A percentile compares a stretch with the other conserved stretches of the same genome.
These are phyloP conservation scores for Fragaria vesca DNA, from an alignment of 306 rosid genomes.

Conservation along the genomic window DNA sequence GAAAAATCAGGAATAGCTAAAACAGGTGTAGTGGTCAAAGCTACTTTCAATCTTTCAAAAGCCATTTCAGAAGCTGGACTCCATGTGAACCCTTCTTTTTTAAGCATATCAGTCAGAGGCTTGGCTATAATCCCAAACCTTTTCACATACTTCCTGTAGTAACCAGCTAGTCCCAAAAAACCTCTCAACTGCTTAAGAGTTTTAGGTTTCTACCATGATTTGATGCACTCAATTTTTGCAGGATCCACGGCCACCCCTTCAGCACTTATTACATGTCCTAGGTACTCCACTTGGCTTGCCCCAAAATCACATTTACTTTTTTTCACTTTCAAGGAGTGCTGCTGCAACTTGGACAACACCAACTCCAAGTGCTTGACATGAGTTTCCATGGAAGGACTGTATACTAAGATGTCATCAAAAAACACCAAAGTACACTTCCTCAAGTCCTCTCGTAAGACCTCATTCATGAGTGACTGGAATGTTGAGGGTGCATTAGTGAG, in stretches of 20 bases:
- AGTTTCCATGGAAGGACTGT: no score
- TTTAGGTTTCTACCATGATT: neutral
- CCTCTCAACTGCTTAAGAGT: neutral
- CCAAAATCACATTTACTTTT: neutral
- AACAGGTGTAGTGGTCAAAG: neutral
- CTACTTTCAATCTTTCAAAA: neutral
- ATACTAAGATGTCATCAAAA: no score
- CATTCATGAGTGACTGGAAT: no score
- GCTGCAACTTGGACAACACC: no score
- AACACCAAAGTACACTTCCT: no score
- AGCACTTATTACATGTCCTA: neutral
- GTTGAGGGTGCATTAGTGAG: no score
- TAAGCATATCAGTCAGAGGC: no score
- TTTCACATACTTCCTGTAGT: no score
- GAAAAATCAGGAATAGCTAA: neutral
- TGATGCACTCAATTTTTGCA: neutral
- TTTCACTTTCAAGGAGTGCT: no score
- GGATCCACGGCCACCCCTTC: neutral
- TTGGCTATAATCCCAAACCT: no score
- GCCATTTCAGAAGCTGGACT: neutral
- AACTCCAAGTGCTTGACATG: no score
- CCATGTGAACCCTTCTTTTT: neutral
- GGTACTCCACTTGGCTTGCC: fast-evolving
- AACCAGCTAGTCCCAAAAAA: neutral
- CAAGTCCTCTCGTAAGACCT: no score